Conservation (phyloP, 2,329 filamentous ascomycete species). For the Podosphaera fusca region DNA sequence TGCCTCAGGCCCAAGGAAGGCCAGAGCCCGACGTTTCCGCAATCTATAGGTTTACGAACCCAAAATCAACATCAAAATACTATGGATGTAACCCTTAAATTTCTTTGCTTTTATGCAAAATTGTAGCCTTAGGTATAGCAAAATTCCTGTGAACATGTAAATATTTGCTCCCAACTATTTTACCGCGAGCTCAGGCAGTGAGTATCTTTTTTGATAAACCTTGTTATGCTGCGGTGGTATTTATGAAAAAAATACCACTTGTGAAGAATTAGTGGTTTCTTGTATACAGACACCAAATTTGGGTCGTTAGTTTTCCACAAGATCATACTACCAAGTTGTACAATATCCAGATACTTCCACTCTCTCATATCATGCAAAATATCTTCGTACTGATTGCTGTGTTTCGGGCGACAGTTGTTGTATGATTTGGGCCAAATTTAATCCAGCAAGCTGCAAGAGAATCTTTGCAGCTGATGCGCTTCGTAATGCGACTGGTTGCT, state of each 20-base stretch:
- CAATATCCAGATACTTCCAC: not conserved
- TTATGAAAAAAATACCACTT: too few relatives aligned
- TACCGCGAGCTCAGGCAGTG: not conserved
- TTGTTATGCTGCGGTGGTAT: too few relatives aligned
- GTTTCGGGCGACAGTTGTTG: slow-evolving; percentile 55
- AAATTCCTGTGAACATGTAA: not conserved
- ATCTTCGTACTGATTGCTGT: slow-evolving; percentile 56
- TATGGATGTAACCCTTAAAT: not conserved
- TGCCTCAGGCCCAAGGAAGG: not conserved
- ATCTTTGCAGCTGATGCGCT: slow-evolving; percentile 59
- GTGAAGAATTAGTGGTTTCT: not conserved
- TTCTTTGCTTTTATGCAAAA: not conserved
- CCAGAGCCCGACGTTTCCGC: not conserved
- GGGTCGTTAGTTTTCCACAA: not conserved
- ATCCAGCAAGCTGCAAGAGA: slow-evolving; percentile 47
- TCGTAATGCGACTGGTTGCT: slow-evolving; percentile 56
- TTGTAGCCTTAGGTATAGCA: not conserved
- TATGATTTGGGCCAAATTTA: slow-evolving; percentile 56
- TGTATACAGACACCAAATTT: not conserved
- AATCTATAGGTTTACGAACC: not conserved
- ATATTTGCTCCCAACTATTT: not conserved
- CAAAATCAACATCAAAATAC: not conserved
- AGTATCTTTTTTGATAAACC: not conserved
- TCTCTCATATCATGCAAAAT: slow-evolving; percentile 36
- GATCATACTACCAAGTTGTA: not conserved